Evolutionary conservation across 1,284 basidiomycete genomes (phyloP).

Genomic region (Amylostereum areolatum): DNA sequence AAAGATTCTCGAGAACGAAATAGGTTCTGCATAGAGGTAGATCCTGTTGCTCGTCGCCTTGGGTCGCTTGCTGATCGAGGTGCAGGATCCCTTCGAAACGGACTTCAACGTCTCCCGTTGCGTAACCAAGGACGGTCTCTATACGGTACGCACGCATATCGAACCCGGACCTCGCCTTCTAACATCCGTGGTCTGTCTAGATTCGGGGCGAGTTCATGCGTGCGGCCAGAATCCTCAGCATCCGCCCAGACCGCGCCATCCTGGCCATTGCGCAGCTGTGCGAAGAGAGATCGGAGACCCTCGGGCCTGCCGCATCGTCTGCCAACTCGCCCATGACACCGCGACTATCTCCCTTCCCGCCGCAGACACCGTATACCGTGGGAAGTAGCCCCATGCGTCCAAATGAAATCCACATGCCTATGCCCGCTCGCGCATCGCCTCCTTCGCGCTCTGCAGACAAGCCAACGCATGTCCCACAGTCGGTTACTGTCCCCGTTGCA

Average conservation of each 20-base stretch:
- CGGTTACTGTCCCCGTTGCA: constrained; percentile 4
- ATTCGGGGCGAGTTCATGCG: constrained; percentile 99
- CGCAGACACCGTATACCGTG: constrained; percentile 64
- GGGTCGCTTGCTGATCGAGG: constrained; percentile 11
- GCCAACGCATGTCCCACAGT: constrained; percentile 9
- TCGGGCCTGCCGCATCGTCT: constrained; percentile 36
- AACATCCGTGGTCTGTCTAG: constrained; percentile 33
- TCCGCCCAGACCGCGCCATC: constrained; percentile 77
- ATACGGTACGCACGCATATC: constrained; percentile 57
- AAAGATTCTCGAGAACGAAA: constrained; percentile 85
- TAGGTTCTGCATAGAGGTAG: constrained; percentile 88
- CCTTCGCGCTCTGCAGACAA: constrained; percentile 16
- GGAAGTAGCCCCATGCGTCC: constrained; percentile 54
- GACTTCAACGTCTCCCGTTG: constrained; percentile 96
- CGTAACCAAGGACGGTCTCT: constrained; percentile 94
- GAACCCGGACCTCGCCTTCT: neutral
- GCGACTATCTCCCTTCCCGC: constrained; percentile 50
- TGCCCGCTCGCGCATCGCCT: constrained; percentile 43
- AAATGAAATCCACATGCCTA: constrained; percentile 31
- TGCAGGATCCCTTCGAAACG: constrained; percentile 90
- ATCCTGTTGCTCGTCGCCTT: constrained; percentile 12
- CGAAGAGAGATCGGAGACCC: constrained; percentile 66
- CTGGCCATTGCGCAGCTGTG: constrained; percentile 79
- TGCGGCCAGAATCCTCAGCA: constrained; percentile 77
- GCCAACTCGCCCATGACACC: constrained; percentile 48